Evolutionary conservation across 139 green algal species (phyloP).

Genomic region (Chlorella vulgaris): DNA sequence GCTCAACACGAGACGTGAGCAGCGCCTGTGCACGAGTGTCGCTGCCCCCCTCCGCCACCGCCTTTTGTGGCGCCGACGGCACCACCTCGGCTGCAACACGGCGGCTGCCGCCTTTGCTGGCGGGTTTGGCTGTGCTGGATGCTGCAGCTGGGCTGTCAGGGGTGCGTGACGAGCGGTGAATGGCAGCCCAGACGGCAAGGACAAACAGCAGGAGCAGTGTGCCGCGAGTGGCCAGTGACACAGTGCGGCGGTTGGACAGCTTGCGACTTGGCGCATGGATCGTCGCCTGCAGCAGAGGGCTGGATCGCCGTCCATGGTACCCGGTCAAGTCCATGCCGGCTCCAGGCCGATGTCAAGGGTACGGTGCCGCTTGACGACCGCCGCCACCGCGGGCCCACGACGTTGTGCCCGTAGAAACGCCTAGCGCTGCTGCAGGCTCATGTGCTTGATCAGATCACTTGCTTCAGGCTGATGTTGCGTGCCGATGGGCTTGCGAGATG

Average conservation of each 20-base stretch:
- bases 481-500: too few species aligned
- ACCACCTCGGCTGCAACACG: neutral
- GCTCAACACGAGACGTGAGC: neutral
- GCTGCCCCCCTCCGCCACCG: neutral
- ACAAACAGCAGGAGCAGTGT: neutral
- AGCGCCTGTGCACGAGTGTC: neutral
- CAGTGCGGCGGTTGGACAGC: too few species aligned
- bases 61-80: neutral
- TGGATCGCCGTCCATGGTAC: neutral
- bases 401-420: too few species aligned
- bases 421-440: too few species aligned
- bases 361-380: too few species aligned
- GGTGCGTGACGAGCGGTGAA: neutral
- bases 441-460: too few species aligned
- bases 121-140: neutral
- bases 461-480: too few species aligned
- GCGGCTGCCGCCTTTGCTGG: neutral
- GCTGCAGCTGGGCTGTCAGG: neutral
- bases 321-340: slow-evolving; percentile 10
- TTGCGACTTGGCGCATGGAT: neutral
- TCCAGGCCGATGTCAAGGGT: too few species aligned
- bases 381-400: too few species aligned
- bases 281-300: neutral
- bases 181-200: neutral
- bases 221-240: neutral